Evolutionary conservation across 2,329 filamentous ascomycete species (phyloP), one percentile per base, ranked within the genome.

Genomic region (Fusarium sp.): DNA sequence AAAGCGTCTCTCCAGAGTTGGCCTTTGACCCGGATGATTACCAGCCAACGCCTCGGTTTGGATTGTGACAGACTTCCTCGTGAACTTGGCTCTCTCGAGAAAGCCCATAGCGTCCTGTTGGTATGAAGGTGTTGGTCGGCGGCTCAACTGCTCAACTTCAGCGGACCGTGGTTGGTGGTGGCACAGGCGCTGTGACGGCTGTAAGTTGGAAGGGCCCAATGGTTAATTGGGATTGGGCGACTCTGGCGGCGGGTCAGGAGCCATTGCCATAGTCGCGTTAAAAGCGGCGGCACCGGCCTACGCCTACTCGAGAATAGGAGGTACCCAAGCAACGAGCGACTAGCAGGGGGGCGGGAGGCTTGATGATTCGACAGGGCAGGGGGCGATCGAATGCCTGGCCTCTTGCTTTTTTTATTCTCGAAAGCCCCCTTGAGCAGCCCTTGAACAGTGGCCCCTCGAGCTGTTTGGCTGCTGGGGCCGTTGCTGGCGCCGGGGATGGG

Each of bases 391-490:
- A 59, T 63, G 52, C 62, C 66, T 60, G 65, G 69, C 68, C 58
- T 67, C 65, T 66, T 78, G 65, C 73, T 76, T 77, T 78, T 77
- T 76, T 71, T 70, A 72, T 77, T 78, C 74, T 77, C 69, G 71
- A 72, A 75, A 63, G 54, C 69, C 68, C 74, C 74, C 76, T 32
- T 32, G 74, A 11, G 15, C 25, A 17, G 45, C 45, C 45, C 45
- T 50, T 50, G 45, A 22, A 25, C 45, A 27, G 14, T 75, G 69
- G 54, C 70, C 65, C 66, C 72, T 70, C 72, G 66, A 68, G 72
- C 70, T 79, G 72, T 79, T 74, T 78, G 76, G 76, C 68, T 60
- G 65, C 65, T 63, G 47, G 37, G 33, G 70, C 72, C 73, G 73
- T 71, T 75, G 64, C 69, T 79, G 74, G 74, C 76, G 76, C 76